Percentiles rank a stretch among this genome's conserved stretches.
Evolutionary conservation across 345 rosid species (phyloP).

Genomic region (Eucalyptus sp.): DNA sequence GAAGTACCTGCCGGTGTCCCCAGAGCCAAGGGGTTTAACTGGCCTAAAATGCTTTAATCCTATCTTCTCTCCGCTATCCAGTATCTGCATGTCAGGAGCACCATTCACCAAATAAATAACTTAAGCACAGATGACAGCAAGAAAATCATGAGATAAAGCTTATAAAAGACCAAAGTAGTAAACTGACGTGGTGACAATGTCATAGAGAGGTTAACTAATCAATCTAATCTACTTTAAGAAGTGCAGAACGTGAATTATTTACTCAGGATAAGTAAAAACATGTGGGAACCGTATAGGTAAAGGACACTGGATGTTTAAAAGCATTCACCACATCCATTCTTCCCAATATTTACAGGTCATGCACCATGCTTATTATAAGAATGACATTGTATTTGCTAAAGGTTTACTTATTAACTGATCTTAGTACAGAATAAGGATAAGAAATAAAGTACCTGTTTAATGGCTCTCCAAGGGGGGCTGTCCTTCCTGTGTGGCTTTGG

Average conservation of each 20-base stretch:
- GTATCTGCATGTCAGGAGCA: constrained; percentile 22
- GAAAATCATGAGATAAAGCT: background rate
- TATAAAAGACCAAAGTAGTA: background rate
- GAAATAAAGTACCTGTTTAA: constrained; percentile 41
- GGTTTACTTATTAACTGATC: background rate
- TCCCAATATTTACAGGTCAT: background rate
- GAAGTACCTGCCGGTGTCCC: constrained; percentile 93
- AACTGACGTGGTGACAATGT: background rate
- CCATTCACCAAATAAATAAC: background rate
- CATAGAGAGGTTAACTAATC: background rate
- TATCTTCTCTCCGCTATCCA: constrained; percentile 57
- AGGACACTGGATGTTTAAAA: background rate
- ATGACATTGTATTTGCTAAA: background rate
- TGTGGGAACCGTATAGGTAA: background rate
- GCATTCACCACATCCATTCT: background rate
- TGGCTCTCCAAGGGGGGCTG: constrained; percentile 61
- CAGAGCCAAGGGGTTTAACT: constrained; percentile 84
- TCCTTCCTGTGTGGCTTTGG: constrained; percentile 91
- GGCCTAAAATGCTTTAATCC: constrained; percentile 79
- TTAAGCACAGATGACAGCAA: background rate
- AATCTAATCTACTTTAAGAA: background rate
- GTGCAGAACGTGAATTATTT: background rate
- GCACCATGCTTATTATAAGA: background rate
- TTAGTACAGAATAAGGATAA: background rate
- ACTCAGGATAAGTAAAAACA: background rate